Conservation (phyloP, 2,329 filamentous ascomycete species). For the Colletotrichum sansevieriae region DNA sequence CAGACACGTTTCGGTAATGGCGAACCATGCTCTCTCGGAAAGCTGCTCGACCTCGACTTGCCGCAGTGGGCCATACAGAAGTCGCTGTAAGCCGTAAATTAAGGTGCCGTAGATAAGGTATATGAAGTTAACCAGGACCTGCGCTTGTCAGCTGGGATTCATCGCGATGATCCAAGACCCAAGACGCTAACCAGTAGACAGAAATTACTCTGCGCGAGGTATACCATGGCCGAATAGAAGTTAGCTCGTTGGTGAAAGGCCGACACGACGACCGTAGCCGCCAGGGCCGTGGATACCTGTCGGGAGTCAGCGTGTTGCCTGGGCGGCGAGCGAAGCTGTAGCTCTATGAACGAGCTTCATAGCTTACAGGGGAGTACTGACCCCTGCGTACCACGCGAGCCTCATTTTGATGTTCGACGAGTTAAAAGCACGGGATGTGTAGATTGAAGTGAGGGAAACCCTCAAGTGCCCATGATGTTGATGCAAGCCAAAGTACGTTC, state of each 20-base stretch:
- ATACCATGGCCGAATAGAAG: slow-evolving; percentile 98
- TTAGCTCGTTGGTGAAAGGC: slow-evolving; percentile 96
- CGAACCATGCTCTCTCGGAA: slow-evolving; percentile 98
- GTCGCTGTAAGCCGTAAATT: slow-evolving; percentile 87
- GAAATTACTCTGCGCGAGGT: slow-evolving; percentile 95
- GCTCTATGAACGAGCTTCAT: slow-evolving; percentile 7
- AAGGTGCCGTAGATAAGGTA: slow-evolving; percentile 84
- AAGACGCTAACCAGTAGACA: slow-evolving; percentile 81
- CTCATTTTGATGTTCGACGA: slow-evolving; percentile 63
- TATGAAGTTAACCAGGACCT: slow-evolving; percentile 93
- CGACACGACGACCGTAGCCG: slow-evolving; percentile 85
- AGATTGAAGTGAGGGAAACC: slow-evolving; percentile 42
- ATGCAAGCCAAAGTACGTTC: slow-evolving; percentile 33
- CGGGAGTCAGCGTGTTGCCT: slow-evolving; percentile 26
- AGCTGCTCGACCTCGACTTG: slow-evolving; percentile 97
- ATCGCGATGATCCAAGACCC: slow-evolving; percentile 5
- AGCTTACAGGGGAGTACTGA: slow-evolving; percentile 53
- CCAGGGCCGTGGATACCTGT: slow-evolving; percentile 85
- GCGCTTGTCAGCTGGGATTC: slow-evolving; percentile 18
- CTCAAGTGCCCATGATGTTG: slow-evolving; percentile 54
- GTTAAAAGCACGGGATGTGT: slow-evolving; percentile 32
- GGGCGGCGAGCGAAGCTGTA: slow-evolving; percentile 4
- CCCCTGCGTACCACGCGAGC: slow-evolving; percentile 71
- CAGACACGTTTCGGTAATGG: slow-evolving; percentile 94
- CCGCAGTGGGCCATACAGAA: slow-evolving; percentile 91